Evolutionary conservation across 192 early-diverging fungal species (phyloP).

Genomic region (Dispira parvispora): DNA sequence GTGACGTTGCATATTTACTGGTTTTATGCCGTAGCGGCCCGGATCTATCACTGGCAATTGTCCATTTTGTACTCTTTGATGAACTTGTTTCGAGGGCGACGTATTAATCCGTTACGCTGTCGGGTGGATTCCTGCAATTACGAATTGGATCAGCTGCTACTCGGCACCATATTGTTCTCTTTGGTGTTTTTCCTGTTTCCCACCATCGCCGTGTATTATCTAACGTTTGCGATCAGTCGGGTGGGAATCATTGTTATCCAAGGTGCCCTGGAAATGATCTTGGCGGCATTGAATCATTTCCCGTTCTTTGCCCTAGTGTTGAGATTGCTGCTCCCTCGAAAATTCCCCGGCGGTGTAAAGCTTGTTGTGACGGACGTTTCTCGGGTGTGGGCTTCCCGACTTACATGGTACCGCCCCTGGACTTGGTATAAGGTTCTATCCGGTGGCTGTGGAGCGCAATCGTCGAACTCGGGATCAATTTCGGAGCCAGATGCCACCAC

Average conservation of each 20-base stretch:
- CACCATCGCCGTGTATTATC: slow-evolving; percentile 84
- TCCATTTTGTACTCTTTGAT: slow-evolving; percentile 71
- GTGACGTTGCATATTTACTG: slow-evolving; percentile 83
- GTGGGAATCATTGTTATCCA: slow-evolving; percentile 66
- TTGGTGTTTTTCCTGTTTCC: slow-evolving; percentile 89
- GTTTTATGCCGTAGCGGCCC: slow-evolving; percentile 87
- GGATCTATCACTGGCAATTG: slow-evolving; percentile 89
- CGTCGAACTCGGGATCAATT: slow-evolving; percentile 8
- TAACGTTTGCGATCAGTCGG: slow-evolving; percentile 73
- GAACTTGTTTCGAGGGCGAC: slow-evolving; percentile 74
- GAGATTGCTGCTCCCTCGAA: slow-evolving; percentile 66
- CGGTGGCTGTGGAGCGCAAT: slow-evolving; percentile 11
- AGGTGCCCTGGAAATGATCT: slow-evolving; percentile 61
- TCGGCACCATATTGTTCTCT: slow-evolving; percentile 89
- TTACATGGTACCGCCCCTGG: slow-evolving; percentile 1
- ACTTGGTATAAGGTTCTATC: slow-evolving; percentile 15
- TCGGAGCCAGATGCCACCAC: not conserved
- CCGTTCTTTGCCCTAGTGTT: slow-evolving; percentile 89
- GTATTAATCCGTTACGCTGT: slow-evolving; percentile 65
- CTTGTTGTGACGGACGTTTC: slow-evolving; percentile 12
- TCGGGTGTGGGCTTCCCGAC: slow-evolving; percentile 14
- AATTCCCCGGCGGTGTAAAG: slow-evolving; percentile 61
- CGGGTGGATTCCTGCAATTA: slow-evolving; percentile 90
- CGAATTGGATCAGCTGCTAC: slow-evolving; percentile 81
- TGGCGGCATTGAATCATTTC: slow-evolving; percentile 91